These are phyloP conservation scores for Boletus rufocinnamomeus DNA, from an alignment of 768 basidiomycete species.

Conservation along the genomic window DNA sequence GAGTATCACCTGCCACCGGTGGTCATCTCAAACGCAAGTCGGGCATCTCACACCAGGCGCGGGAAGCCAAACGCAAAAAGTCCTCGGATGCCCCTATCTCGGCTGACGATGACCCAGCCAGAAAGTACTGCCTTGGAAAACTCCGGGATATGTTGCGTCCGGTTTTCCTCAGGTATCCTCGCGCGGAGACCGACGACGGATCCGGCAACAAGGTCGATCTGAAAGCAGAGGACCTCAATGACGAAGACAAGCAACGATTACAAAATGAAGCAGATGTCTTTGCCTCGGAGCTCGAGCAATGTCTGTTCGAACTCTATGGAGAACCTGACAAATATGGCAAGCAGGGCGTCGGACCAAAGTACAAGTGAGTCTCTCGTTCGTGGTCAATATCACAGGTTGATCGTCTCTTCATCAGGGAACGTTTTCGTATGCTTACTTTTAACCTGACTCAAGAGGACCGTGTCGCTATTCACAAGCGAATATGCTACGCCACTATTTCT, in stretches of 20 bases:
- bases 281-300: conserved; percentile 72
- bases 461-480: conserved; percentile 74
- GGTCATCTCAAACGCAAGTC: conserved; percentile 57
- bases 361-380: conserved; percentile 60
- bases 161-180: conserved; percentile 73
- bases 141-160: conserved; percentile 69
- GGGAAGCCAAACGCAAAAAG: conserved; percentile 51
- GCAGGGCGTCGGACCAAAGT: conserved; percentile 67
- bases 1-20: conserved; percentile 22
- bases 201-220: conserved; percentile 41
- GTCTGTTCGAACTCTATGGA: conserved; percentile 71
- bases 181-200: conserved; percentile 41
- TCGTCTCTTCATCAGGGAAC: conserved; percentile 56
- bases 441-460: conserved; percentile 86
- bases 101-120: conserved; percentile 65
- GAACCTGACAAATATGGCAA: conserved; percentile 75
- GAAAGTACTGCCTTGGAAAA: conserved; percentile 81
- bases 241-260: conserved; percentile 58
- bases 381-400: conserved; percentile 4
- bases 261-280: conserved; percentile 62
- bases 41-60: conserved; percentile 37
- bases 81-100: conserved; percentile 40
- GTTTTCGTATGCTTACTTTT: conserved; percentile 87
- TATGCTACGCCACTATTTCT: conserved; percentile 64
- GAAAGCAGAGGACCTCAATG: conserved; percentile 54